Evolutionary conservation across 2,329 filamentous ascomycete species (phyloP), one percentile per base, ranked within the genome.

Genomic region (Cryphonectria naterciae): DNA sequence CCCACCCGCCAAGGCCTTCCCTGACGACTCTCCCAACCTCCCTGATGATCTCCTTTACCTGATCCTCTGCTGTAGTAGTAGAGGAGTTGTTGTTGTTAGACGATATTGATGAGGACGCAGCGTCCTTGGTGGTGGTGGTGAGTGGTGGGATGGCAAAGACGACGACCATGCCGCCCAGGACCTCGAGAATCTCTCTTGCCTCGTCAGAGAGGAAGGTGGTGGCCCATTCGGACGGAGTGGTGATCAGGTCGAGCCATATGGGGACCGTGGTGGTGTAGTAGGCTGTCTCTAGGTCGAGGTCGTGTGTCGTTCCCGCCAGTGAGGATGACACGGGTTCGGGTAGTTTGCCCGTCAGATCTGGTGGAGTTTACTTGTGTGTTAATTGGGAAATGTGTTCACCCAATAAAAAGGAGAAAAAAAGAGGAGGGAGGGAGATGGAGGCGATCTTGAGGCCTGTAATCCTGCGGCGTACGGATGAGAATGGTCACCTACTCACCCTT

Each of bases 161-260:
- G 8, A 88, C 79, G 2, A 92, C 79, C n/a, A 92, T 77, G 0
- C 85, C 89, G 25, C 89, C 90, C 11, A 92, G 81, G 1, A 87
- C 89, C 0, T 80, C 80, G 2, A 91, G 84, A 0, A 92, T 90
- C 77, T 91, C 89, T 69, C 81, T 82, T 0, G 90, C 90, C 76
- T 91, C 90, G 0, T 84, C 79, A 0, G 86, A 85, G 1, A 91
- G 83, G 75, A 92, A 92, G 0, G 87, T 85, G 1, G 78, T 77
- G 0, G 87, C 82, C 90, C 90, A 92, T 49, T 87, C 85, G 2
- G 77, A 68, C 0, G 86, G 83, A 5, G 82, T 80, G 7, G 82
- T 76, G 70, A 90, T 83, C 62, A 90, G 83, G 76, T 92, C 90
- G n/a, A 92, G 83, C 90, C 90, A 92, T 74, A 92, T 83, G 60